Evolutionary conservation across 2,329 filamentous ascomycete species (phyloP).

Genomic region (Pestalotiopsis fici): DNA sequence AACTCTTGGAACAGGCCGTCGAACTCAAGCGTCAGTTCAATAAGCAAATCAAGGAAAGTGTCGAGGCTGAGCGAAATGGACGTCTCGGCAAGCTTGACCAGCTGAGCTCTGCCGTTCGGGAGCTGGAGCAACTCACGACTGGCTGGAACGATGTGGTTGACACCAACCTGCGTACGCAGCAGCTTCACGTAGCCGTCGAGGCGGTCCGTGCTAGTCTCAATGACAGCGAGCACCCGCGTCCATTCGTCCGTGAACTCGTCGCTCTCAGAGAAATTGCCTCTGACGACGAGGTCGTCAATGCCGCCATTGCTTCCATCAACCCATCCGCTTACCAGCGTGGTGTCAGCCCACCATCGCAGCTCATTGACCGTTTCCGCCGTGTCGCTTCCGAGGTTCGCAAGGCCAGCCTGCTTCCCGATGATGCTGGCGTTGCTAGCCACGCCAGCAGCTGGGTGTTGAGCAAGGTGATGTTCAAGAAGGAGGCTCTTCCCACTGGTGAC

Average conservation of each 20-base stretch:
- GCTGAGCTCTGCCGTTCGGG: constrained; percentile 74
- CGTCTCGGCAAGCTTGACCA: constrained; percentile 84
- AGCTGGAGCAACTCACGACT: constrained; percentile 83
- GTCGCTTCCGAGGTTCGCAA: constrained; percentile 93
- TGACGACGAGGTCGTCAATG: constrained; percentile 83
- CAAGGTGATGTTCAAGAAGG: constrained; percentile 96
- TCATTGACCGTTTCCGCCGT: constrained; percentile 94
- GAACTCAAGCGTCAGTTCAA: constrained; percentile 84
- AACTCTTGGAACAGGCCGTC: constrained; percentile 87
- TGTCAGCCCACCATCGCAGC: constrained; percentile 77
- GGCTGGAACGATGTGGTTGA: constrained; percentile 93
- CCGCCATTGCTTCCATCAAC: constrained; percentile 95
- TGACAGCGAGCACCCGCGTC: constrained; percentile 71
- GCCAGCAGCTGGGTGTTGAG: constrained; percentile 87
- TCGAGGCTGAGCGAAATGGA: constrained; percentile 85
- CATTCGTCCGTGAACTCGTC: constrained; percentile 90
- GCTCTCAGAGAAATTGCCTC: constrained; percentile 90
- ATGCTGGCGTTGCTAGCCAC: constrained; percentile 92
- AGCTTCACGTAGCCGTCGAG: constrained; percentile 94
- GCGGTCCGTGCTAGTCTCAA: constrained; percentile 84
- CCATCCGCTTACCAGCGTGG: constrained; percentile 91
- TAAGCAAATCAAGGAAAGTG: constrained; percentile 73
- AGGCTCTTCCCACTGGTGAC: constrained; percentile 76
- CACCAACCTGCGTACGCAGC: constrained; percentile 88
- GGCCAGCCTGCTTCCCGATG: constrained; percentile 86